Conservation (phyloP, 2,329 filamentous ascomycete species). For the Pseudocercospora cruenta region DNA sequence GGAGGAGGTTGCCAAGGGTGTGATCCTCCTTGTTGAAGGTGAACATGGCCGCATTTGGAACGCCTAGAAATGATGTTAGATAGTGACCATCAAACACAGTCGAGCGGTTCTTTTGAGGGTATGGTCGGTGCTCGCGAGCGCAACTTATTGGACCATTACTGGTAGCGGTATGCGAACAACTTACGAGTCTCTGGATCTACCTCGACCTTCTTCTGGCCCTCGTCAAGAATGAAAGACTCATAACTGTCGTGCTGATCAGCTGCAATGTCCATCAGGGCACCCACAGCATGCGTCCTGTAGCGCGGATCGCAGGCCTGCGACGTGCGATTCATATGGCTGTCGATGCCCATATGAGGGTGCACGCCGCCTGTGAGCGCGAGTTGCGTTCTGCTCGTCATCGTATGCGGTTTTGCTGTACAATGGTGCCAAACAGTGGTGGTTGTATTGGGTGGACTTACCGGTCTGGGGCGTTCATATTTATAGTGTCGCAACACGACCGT, state of each 20-base stretch:
- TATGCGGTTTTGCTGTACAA: slow-evolving; percentile 16
- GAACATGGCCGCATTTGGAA: slow-evolving; percentile 94
- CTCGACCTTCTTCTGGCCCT: slow-evolving; percentile 92
- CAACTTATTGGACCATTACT: neutral
- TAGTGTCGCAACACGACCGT: slow-evolving; percentile 25
- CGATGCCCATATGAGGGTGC: slow-evolving; percentile 16
- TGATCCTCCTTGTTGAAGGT: slow-evolving; percentile 90
- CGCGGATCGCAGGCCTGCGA: slow-evolving; percentile 24
- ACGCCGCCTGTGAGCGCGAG: slow-evolving; percentile 12
- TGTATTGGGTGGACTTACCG: slow-evolving; percentile 46
- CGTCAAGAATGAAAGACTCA: slow-evolving; percentile 85
- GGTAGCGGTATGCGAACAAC: slow-evolving; percentile 38
- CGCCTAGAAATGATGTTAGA: slow-evolving; percentile 58
- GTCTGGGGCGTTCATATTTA: slow-evolving; percentile 58
- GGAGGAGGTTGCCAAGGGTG: slow-evolving; percentile 80
- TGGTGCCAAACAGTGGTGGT: slow-evolving; percentile 8
- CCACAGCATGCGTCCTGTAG: slow-evolving; percentile 22
- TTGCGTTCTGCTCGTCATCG: slow-evolving; percentile 20
- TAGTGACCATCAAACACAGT: neutral
- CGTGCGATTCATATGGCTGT: slow-evolving; percentile 20
- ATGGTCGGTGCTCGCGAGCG: neutral
- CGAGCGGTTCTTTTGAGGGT: neutral
- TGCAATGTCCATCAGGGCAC: slow-evolving; percentile 26
- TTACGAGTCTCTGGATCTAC: slow-evolving; percentile 86
- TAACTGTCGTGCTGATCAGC: slow-evolving; percentile 63